Evolutionary conservation across 495 filamentous ascomycete species (phyloP).

Genomic region (Collariella sp.): DNA sequence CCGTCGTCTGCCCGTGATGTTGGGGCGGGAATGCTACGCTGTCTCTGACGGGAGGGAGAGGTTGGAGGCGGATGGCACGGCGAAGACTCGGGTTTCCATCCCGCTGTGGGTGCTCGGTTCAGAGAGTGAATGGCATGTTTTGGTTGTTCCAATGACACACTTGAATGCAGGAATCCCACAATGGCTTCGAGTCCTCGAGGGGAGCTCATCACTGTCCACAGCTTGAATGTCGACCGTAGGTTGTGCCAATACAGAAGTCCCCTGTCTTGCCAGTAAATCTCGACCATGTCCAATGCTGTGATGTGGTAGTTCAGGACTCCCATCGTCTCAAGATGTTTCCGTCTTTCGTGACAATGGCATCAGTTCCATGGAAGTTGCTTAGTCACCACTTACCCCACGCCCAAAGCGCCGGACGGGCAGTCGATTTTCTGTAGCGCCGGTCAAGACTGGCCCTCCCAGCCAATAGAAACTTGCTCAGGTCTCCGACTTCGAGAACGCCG

Average conservation of each 20-base stretch:
- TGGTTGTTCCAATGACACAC: constrained; percentile 2
- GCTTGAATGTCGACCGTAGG: too few species aligned
- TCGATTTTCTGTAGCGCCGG: background rate
- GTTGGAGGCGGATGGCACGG: too few species aligned
- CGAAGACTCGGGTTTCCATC: background rate
- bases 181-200: background rate
- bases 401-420: background rate
- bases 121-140: background rate
- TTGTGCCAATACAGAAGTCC: too few species aligned
- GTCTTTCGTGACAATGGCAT: too few species aligned
- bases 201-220: background rate
- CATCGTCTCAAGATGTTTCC: too few species aligned
- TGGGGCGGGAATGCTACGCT: too few species aligned
- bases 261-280: too few species aligned
- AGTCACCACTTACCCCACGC: constrained; percentile 6
- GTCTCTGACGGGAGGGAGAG: too few species aligned
- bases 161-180: background rate
- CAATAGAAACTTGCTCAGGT: constrained; percentile 49
- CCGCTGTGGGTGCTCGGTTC: background rate
- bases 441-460: constrained; percentile 11
- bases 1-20: too few species aligned
- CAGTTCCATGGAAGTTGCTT: too few species aligned
- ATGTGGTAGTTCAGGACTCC: too few species aligned
- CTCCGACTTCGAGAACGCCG: constrained; percentile 22
- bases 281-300: too few species aligned